phyloP scores from a whole-genome alignment of 1,139 yeast species.

The Nadsonia commutata region DNA sequence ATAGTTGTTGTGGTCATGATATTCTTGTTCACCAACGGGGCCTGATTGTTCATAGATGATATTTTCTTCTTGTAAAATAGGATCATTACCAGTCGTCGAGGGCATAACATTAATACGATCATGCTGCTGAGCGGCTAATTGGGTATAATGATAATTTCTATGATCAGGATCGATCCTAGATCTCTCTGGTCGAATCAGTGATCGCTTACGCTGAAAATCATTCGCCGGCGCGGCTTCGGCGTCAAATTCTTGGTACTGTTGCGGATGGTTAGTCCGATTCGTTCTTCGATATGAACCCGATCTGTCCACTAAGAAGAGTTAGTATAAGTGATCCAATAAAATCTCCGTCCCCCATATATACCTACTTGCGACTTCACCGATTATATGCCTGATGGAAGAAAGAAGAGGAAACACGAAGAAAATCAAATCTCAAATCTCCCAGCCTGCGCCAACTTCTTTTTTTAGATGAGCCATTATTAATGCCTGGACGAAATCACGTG shows the following conservation, averaged over 20 bases:
- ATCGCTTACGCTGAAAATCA: slow-evolving; percentile 38
- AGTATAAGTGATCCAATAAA: no score
- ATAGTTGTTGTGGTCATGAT: slow-evolving; percentile 7
- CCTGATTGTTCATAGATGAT: slow-evolving; percentile 12
- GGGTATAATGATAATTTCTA: slow-evolving; percentile 72
- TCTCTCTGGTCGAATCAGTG: slow-evolving; percentile 71
- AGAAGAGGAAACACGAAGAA: no score
- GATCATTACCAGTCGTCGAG: slow-evolving; percentile 62
- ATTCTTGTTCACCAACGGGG: slow-evolving; percentile 7
- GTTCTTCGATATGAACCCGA: slow-evolving; percentile 6
- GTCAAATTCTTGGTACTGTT: slow-evolving; percentile 4
- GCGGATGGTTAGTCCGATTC: slow-evolving; percentile 1
- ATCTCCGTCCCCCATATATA: no score
- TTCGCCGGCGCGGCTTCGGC: slow-evolving; percentile 6
- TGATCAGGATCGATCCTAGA: slow-evolving; percentile 51
- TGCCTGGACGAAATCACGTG: no score
- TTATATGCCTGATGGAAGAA: no score
- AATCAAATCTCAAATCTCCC: no score
- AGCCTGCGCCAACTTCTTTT: no score
- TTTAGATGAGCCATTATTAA: no score
- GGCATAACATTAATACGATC: slow-evolving; percentile 49
- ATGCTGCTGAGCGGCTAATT: slow-evolving; percentile 51
- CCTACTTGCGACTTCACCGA: no score
- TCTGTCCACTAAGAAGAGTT: slow-evolving; percentile 7
- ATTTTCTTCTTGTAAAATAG: slow-evolving; percentile 34